Base-by-base conservation (phyloP, 2,329 filamentous ascomycete species). In the Calycina herbarum region DNA sequence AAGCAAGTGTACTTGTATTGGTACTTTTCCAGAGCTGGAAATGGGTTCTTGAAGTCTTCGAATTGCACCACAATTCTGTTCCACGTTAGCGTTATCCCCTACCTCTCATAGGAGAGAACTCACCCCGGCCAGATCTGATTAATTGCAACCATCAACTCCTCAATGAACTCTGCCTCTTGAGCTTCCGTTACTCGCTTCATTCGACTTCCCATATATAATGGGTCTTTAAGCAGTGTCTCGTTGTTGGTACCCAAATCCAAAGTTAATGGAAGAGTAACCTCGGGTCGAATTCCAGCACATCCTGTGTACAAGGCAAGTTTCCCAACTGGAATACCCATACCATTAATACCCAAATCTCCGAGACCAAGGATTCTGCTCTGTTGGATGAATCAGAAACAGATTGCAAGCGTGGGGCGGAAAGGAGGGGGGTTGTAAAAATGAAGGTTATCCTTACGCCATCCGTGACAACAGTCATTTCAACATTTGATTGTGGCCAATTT, bases 241-340 rank as follows among this genome's bases (percentile, higher is more conserved):
- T 96, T 96, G 77, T 96, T 85, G 1, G 93, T 96, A 1, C 93
- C 93, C 66, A 92, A 92, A 76, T 97, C 93, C 1, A 97, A 79
- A 0, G 94, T 89, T 0, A 96, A 90, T 0, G 92, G 92, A 0
- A 96, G 80, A 8, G 90, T 91, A n/a, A 90, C 82, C 45, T 89
- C 87, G 0, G 92, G 92, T 74, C 94, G 90, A 11, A 96, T 86
- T 17, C 93, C 93, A n/a, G 90, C 93, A 76, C 93, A 96, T 0
- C 94, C 80, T 0, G 93, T 95, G 45, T 92, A 93, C 48, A 96
- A 82, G 11, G 89, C 88, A 35, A 96, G 81, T 76, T 97, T 96
- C 17, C 93, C 93, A 2, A 92, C 84, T 2, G 90, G 93, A 69
- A 96, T 96, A 57, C 95, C 82, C 65, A 96, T 90, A 3, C 89